Evolutionary conservation across 78 protist genomes (phyloP).

Genomic region (Dictyostelium firmibasis): DNA sequence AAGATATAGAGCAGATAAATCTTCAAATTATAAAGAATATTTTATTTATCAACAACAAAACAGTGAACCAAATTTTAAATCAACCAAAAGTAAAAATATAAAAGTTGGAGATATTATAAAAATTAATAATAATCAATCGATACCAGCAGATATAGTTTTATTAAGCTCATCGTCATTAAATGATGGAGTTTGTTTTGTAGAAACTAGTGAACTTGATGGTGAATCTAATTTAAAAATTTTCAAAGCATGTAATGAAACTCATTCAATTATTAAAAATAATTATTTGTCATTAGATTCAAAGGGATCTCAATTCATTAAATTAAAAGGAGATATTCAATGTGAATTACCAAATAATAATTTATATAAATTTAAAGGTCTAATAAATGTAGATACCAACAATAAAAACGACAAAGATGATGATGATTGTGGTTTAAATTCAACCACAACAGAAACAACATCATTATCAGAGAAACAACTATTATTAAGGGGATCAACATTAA

Average conservation of each 20-base stretch:
- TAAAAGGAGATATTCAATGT: neutral
- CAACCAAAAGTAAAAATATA: neutral
- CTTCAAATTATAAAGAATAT: conserved; percentile 1
- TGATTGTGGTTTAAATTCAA: neutral
- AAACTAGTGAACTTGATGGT: conserved; percentile 65
- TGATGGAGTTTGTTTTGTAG: conserved; percentile 71
- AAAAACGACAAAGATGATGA: neutral
- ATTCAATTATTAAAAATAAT: neutral
- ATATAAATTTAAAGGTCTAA: conserved; percentile 8
- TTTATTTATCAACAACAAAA: conserved; percentile 6
- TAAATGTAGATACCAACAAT: neutral
- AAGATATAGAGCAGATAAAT: conserved; percentile 22
- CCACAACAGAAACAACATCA: neutral
- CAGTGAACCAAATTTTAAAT: neutral
- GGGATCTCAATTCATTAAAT: neutral
- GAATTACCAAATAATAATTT: conserved; percentile 22
- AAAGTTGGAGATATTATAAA: conserved; percentile 64
- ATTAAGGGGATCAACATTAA: conserved; percentile 8
- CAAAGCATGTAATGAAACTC: conserved; percentile 19
- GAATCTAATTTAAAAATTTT: conserved; percentile 25
- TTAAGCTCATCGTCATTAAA: neutral
- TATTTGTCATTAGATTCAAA: neutral
- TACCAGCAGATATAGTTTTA: conserved; percentile 71
- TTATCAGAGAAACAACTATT: neutral
- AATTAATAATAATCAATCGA: neutral